A percentile compares a stretch with the other conserved stretches of the same genome.
These are phyloP conservation scores for Phenoliferia sp. DNA, from an alignment of 1,284 basidiomycete species.

Conservation along the genomic window DNA sequence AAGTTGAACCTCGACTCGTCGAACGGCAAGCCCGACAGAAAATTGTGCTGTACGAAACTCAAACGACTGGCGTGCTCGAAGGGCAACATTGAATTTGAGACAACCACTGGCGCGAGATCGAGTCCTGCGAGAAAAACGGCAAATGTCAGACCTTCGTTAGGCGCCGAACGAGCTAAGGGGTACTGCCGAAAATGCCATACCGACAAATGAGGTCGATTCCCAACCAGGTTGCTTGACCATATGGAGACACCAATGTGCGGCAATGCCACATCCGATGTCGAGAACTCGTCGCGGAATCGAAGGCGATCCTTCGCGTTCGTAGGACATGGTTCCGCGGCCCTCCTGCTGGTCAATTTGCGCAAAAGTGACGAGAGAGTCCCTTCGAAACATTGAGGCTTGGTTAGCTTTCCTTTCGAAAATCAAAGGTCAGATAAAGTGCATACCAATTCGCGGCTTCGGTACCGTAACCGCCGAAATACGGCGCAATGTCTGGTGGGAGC, in stretches of 20 bases:
- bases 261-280: conserved; percentile 16
- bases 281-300: conserved; percentile 5
- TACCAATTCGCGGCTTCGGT: not conserved
- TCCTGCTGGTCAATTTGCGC: not conserved
- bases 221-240: not conserved
- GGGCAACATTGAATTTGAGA: not conserved
- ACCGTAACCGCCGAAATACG: not conserved
- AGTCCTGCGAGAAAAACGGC: conserved; percentile 3
- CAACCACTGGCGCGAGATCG: conserved; percentile 4
- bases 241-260: conserved; percentile 8
- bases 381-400: not conserved
- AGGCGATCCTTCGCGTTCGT: not conserved
- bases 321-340: not conserved
- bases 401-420: not conserved
- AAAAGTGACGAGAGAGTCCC: not conserved
- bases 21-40: conserved; percentile 14
- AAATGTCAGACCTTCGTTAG: too few relatives aligned
- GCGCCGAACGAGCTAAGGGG: too few relatives aligned
- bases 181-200: too few relatives aligned
- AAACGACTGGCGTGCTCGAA: not conserved
- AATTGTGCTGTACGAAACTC: conserved; percentile 14
- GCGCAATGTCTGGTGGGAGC: not conserved
- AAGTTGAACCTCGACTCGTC: conserved; percentile 17
- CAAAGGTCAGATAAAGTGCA: not conserved
- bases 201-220: conserved; percentile 16